Percentiles rank a stretch among this genome's conserved stretches.
Conservation (phyloP, 73 alveolate species). For the Breviolum minutum region DNA sequence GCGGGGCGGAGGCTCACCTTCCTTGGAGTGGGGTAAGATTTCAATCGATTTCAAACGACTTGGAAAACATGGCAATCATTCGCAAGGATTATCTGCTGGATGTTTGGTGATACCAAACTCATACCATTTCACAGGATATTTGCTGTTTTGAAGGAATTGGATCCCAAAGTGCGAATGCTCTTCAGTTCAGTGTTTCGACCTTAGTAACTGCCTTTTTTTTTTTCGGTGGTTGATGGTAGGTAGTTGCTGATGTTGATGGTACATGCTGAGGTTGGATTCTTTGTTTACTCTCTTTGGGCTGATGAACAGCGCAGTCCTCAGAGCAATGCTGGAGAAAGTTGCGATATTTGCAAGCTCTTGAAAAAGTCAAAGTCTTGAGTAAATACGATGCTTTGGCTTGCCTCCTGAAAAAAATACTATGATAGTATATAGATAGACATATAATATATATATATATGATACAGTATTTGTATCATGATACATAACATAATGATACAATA, state of each 20-base stretch:
- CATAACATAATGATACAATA: too few relatives aligned
- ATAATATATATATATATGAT: too few relatives aligned
- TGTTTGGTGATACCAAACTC: neutral
- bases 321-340: neutral
- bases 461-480: too few relatives aligned
- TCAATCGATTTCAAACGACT: too few relatives aligned
- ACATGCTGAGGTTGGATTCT: slow-evolving; percentile 42
- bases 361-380: too few relatives aligned
- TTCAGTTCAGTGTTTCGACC: slow-evolving; percentile 63
- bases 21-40: neutral
- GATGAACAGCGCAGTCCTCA: slow-evolving; percentile 61
- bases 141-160: slow-evolving; percentile 17
- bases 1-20: slow-evolving; percentile 51
- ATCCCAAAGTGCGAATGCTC: slow-evolving; percentile 79
- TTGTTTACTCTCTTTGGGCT: slow-evolving; percentile 82
- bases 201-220: neutral
- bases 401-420: too few relatives aligned
- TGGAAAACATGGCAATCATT: too few relatives aligned
- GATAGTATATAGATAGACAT: neutral
- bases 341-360: too few relatives aligned
- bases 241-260: neutral
- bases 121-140: neutral
- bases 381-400: too few relatives aligned
- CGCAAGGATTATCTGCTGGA: too few relatives aligned
- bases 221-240: neutral